phyloP scores from a whole-genome alignment of 176 grass and related monocot genomes.

The Themeda triandra region DNA sequence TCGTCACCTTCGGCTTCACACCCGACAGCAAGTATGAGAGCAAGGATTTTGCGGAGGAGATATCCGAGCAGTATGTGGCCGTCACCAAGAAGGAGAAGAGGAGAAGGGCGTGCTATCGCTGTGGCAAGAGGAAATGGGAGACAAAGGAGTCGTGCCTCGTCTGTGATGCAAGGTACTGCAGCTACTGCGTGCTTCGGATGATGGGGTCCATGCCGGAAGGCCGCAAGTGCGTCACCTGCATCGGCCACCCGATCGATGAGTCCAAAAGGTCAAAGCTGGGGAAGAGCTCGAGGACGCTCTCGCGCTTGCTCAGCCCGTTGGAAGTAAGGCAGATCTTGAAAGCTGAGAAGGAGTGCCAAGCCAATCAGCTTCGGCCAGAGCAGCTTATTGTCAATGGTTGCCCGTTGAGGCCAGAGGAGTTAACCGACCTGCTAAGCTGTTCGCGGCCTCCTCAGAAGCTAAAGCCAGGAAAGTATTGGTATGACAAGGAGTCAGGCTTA shows the following conservation, averaged over 20 bases:
- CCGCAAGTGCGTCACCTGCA: slow-evolving; percentile 80
- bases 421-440: slow-evolving; percentile 84
- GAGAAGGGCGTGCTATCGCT: slow-evolving; percentile 61
- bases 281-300: slow-evolving; percentile 75
- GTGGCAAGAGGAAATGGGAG: slow-evolving; percentile 94
- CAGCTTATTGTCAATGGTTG: slow-evolving; percentile 75
- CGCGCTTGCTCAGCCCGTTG: slow-evolving; percentile 62
- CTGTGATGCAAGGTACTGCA: slow-evolving; percentile 77
- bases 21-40: slow-evolving; percentile 49
- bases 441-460: slow-evolving; percentile 69
- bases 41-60: slow-evolving; percentile 51
- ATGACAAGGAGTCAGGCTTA: slow-evolving; percentile 91
- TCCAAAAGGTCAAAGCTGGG: slow-evolving; percentile 73
- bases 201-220: slow-evolving; percentile 99
- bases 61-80: slow-evolving; percentile 46
- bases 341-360: slow-evolving; percentile 93
- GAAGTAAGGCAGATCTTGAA: slow-evolving; percentile 96
- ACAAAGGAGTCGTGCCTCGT: slow-evolving; percentile 81
- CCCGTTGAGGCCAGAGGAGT: slow-evolving; percentile 65
- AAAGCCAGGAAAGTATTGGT: slow-evolving; percentile 92
- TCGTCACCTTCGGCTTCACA: slow-evolving; percentile 70
- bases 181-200: slow-evolving; percentile 79
- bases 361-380: slow-evolving; percentile 86
- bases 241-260: slow-evolving; percentile 80
- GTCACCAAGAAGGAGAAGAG: slow-evolving; percentile 63